phyloP scores from a whole-genome alignment of 2,329 filamentous ascomycete genomes.

The Paraphoma chrysanthemicola region DNA sequence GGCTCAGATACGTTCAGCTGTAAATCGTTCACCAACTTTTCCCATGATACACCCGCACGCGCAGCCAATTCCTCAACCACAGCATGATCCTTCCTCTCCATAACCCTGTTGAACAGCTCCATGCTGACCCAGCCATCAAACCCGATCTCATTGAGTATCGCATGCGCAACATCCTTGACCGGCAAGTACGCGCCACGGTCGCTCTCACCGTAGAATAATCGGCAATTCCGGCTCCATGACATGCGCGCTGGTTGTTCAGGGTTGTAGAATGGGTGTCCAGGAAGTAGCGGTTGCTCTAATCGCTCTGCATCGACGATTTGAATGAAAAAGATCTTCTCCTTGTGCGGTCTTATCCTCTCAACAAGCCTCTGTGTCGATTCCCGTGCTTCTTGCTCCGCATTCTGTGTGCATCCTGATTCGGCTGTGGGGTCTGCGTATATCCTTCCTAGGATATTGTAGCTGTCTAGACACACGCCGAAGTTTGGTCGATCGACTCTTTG shows the following conservation, averaged over 20 bases:
- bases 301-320: constrained; percentile 79
- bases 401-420: constrained; percentile 55
- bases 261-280: constrained; percentile 66
- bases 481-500: constrained; percentile 70
- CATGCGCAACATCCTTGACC: constrained; percentile 64
- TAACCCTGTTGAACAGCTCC: constrained; percentile 71
- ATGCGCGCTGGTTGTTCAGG: constrained; percentile 68
- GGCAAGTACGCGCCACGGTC: constrained; percentile 72
- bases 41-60: constrained; percentile 60
- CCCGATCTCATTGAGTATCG: constrained; percentile 69
- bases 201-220: constrained; percentile 71
- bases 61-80: constrained; percentile 64
- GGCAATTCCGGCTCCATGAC: constrained; percentile 80
- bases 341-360: constrained; percentile 58
- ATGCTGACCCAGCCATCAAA: constrained; percentile 75
- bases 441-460: constrained; percentile 76
- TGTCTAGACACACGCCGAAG: constrained; percentile 79
- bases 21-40: constrained; percentile 54
- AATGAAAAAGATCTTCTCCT: constrained; percentile 74
- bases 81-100: constrained; percentile 60
- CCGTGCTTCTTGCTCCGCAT: constrained; percentile 63
- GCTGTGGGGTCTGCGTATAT: constrained; percentile 73
- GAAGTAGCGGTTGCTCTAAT: constrained; percentile 63
- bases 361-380: constrained; percentile 64
- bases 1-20: constrained; percentile 17